These are phyloP conservation scores for Peterozyma xylosa DNA, from an alignment of 805 yeast genomes.

Conservation along the genomic window DNA sequence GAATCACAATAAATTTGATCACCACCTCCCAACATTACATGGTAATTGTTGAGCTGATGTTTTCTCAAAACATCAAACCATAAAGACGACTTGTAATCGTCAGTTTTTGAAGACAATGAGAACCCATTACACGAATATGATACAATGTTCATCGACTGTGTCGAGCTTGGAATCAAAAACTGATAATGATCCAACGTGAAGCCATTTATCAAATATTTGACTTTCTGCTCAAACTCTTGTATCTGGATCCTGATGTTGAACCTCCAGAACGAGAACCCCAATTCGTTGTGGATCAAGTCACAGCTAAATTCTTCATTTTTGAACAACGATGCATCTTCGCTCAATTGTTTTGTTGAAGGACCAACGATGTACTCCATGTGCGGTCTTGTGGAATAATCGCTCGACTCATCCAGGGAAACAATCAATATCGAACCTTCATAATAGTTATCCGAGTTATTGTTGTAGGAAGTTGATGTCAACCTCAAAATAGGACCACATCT, in stretches of 20 bases:
- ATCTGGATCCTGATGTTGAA: constrained; percentile 48
- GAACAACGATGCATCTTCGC: constrained; percentile 9
- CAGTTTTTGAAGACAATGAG: constrained; percentile 64
- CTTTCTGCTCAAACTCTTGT: constrained; percentile 44
- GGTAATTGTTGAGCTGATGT: constrained; percentile 59
- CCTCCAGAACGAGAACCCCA: constrained; percentile 56
- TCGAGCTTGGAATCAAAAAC: constrained; percentile 60
- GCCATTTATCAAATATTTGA: constrained; percentile 54
- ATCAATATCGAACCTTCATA: constrained; percentile 57
- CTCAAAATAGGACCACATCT: constrained; percentile 77
- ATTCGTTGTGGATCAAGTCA: constrained; percentile 30
- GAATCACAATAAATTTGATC: constrained; percentile 91
- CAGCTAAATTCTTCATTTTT: constrained; percentile 39
- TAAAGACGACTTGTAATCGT: constrained; percentile 60
- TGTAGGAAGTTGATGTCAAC: constrained; percentile 55
- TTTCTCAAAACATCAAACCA: constrained; percentile 80
- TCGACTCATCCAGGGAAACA: constrained; percentile 40
- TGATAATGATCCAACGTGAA: constrained; percentile 32
- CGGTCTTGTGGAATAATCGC: constrained; percentile 18
- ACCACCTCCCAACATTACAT: constrained; percentile 97
- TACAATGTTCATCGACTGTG: constrained; percentile 71
- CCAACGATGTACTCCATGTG: constrained; percentile 27
- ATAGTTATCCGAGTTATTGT: constrained; percentile 38
- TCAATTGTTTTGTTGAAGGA: constrained; percentile 16
- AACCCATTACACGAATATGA: constrained; percentile 91